Evolutionary conservation across 805 yeast species (phyloP), one percentile per base, ranked within the genome.

Genomic region (Wickerhamomyces hampshirensis): DNA sequence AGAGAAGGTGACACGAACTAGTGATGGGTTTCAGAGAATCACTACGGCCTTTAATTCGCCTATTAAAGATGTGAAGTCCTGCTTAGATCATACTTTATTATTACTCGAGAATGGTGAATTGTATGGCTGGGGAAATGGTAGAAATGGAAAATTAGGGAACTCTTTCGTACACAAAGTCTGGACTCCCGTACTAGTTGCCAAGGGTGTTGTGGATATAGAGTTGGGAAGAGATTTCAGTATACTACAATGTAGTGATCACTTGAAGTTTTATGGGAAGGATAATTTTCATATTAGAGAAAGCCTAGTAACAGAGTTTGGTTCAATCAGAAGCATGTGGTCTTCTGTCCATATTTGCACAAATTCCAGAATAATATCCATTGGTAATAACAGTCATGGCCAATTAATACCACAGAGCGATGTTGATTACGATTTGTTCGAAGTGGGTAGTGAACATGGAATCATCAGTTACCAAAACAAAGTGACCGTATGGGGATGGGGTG

Each of bases 401-500:
- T 42, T 69, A 12, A 66, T 65, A 9, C 58, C 62, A 6, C 40
- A 36, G 14, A 28, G 33, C 12, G 30, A 23, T 3, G 4, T n/a
- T 2, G 12, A 37, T 3, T 23, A 31, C 21, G 31, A 35, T 2
- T 15, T 37, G 9, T 63, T 66, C 35, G 64, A 67, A 1, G 69
- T 75, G 5, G 98, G 98, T 0, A 85, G 95, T 56, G 98, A 91
- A 53, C 98, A 91, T 58, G 94, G 93, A 0, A 49, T 88, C 13
- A 48, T 74, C 6, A 34, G 48, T 3, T 31, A 30, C 11, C 34
- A 30, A 14, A 26, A 58, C 27, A 33, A 38, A 7, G 80, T 88
- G 0, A 63, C 53, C 37, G 71, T 89, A 2, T 93, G 98, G 98
- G 98, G 98, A 1, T 91, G 98, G 98, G 97, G 96, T 11, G 98